These are phyloP conservation scores for Leptographium lundbergii DNA, from an alignment of 2,329 filamentous ascomycete genomes.

Conservation along the genomic window DNA sequence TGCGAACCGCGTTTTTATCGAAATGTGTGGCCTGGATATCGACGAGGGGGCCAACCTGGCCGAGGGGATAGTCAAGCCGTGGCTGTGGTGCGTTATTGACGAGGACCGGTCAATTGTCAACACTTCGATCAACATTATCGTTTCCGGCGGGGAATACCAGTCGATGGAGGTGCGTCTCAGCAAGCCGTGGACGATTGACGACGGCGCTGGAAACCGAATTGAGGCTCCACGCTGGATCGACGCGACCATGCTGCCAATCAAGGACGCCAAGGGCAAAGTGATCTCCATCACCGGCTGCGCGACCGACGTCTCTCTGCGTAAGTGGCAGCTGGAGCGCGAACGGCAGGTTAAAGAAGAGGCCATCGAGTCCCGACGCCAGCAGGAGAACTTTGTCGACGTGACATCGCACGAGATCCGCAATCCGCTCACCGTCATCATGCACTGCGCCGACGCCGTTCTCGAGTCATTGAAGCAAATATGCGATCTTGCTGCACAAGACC, in stretches of 20 bases:
- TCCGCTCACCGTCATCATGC: constrained; percentile 58
- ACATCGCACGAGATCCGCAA: constrained; percentile 62
- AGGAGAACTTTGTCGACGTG: constrained; percentile 75
- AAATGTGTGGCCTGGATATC: constrained; percentile 35
- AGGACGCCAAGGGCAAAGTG: constrained; percentile 30
- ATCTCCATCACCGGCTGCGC: constrained; percentile 36
- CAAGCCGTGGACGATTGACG: constrained; percentile 31
- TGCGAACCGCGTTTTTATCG: constrained; percentile 40
- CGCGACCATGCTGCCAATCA: constrained; percentile 37
- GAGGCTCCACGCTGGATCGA: constrained; percentile 34
- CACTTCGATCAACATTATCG: constrained; percentile 26
- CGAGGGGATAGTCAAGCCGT: constrained; percentile 27
- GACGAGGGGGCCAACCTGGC: constrained; percentile 28
- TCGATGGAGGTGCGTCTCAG: constrained; percentile 36
- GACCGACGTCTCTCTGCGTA: constrained; percentile 35
- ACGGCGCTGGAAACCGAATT: constrained; percentile 29
- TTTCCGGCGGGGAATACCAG: constrained; percentile 27
- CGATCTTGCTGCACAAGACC: constrained; percentile 14
- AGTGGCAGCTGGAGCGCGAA: constrained; percentile 38
- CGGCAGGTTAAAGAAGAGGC: constrained; percentile 40
- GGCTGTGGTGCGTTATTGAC: constrained; percentile 29
- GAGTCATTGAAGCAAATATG: constrained; percentile 33
- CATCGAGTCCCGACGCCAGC: constrained; percentile 50
- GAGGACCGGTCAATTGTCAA: constrained; percentile 29
- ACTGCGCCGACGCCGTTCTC: constrained; percentile 60